Base-by-base conservation (phyloP, 805 yeast species). In the Aciculoconidium aculeatum region DNA sequence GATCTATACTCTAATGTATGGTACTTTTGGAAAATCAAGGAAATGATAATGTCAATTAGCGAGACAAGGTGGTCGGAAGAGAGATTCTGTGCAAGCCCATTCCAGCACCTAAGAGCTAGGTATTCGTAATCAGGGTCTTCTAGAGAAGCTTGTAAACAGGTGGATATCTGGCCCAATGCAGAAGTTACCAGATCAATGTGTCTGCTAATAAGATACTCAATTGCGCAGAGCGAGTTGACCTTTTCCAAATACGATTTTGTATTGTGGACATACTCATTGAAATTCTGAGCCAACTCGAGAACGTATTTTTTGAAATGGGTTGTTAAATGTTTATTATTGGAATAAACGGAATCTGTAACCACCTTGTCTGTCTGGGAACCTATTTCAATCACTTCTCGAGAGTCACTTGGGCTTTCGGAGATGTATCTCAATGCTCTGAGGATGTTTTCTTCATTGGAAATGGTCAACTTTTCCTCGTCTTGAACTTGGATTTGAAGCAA, bases 131-230 rank as follows among this genome's bases (percentile, higher is more conserved):
- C 75, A 0, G 67, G 57, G 11, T 69, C 70, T 21, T 79, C 87
- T 13, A 88, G 54, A 0, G 90, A 79, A 1, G 87, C 77, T 47
- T 86, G 95, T 8, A 90, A 58, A 43, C 94, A 82, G 2, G 94
- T 81, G 35, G 85, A 80, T 4, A 90, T 73, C 49, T 88, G 97
- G 0, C 95, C 94, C 19, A 82, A 54, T 0, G 85, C 84, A 21
- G 63, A 51, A 3, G 63, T 45, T 0, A 61, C 58, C 2, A 82
- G 72, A 4, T 75, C 70, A 17, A 82, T 71, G 10, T 77, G 64
- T 15, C 66, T 59, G 23, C 67, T 63, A 5, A 83, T 73, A 14
- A 90, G 55, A 34, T 80, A 73, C 21, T 78, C 73, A 17, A 90
- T 70, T 1, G 95, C 96, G 32, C 75, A 63, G 3, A 90, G 65